Conservation (phyloP, 2,329 filamentous ascomycete genomes). For the Cytospora paraplurivora region DNA sequence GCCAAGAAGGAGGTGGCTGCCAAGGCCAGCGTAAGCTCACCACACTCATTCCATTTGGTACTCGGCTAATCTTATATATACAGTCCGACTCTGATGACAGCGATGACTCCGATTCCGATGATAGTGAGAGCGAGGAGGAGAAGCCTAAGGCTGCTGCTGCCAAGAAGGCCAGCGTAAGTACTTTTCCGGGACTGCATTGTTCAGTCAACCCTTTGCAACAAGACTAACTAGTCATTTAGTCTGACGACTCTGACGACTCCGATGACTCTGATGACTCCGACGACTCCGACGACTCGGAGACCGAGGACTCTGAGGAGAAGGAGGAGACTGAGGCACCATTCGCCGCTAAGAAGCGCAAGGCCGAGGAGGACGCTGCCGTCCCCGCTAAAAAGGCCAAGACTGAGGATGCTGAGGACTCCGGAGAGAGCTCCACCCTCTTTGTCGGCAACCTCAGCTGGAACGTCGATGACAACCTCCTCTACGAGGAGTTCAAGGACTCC, state of each 20-base stretch:
- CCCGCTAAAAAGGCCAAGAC: conserved; percentile 70
- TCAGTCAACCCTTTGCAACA: not conserved
- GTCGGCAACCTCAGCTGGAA: conserved; percentile 91
- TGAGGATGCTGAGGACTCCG: conserved; percentile 45
- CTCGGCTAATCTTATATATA: not conserved
- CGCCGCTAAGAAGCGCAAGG: conserved; percentile 69
- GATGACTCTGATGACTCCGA: conserved; percentile 36
- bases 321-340: conserved; percentile 33
- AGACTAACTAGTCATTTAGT: conserved; percentile 14
- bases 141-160: conserved; percentile 34
- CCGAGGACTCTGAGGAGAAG: conserved; percentile 32
- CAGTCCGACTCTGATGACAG: conserved; percentile 35
- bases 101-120: conserved; percentile 33
- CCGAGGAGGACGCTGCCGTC: conserved; percentile 52
- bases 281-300: conserved; percentile 40
- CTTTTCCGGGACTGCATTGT: no score
- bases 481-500: conserved; percentile 78
- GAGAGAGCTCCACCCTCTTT: conserved; percentile 71
- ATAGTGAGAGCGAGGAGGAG: conserved; percentile 35
- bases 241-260: conserved; percentile 26
- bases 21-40: conserved; percentile 24
- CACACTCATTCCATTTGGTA: not conserved
- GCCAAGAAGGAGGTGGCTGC: conserved; percentile 32
- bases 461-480: conserved; percentile 80
- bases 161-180: conserved; percentile 31